Conservation (phyloP, 805 yeast species). For the Teunomyces cretensis region DNA sequence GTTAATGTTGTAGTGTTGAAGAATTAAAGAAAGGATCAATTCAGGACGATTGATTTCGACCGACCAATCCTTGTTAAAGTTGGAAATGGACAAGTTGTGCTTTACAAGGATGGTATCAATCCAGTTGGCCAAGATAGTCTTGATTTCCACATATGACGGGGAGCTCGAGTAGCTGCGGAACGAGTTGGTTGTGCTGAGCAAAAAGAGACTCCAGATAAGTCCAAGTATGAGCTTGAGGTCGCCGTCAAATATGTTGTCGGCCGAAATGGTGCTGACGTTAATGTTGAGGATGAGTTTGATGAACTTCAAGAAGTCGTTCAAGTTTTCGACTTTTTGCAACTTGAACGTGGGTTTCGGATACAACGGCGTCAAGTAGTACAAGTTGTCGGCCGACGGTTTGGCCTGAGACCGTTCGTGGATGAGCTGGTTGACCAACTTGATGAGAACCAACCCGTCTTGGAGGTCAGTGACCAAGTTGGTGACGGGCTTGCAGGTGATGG, state of each 20-base stretch:
- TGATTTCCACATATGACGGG: conserved; percentile 31
- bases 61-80: conserved; percentile 59
- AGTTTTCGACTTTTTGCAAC: conserved; percentile 49
- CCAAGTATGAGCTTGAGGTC: conserved; percentile 48
- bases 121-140: conserved; percentile 46
- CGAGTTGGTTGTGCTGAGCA: conserved; percentile 36
- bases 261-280: conserved; percentile 44
- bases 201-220: conserved; percentile 48
- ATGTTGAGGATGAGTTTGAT: conserved; percentile 39
- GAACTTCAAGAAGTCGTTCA: conserved; percentile 42
- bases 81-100: conserved; percentile 27
- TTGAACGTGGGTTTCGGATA: conserved; percentile 39
- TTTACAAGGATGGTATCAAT: conserved; percentile 37
- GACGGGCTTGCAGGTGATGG: background rate
- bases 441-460: conserved; percentile 40
- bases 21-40: conserved; percentile 43
- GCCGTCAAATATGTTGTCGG: conserved; percentile 51
- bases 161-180: conserved; percentile 16
- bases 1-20: conserved; percentile 21
- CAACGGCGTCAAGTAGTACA: conserved; percentile 29
- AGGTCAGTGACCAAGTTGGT: conserved; percentile 33
- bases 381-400: conserved; percentile 11
- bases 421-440: conserved; percentile 35
- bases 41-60: conserved; percentile 47
- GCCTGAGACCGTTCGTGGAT: conserved; percentile 20